Evolutionary conservation across 768 basidiomycete species (phyloP).

Genomic region (Clitopilus passeckerianus): DNA sequence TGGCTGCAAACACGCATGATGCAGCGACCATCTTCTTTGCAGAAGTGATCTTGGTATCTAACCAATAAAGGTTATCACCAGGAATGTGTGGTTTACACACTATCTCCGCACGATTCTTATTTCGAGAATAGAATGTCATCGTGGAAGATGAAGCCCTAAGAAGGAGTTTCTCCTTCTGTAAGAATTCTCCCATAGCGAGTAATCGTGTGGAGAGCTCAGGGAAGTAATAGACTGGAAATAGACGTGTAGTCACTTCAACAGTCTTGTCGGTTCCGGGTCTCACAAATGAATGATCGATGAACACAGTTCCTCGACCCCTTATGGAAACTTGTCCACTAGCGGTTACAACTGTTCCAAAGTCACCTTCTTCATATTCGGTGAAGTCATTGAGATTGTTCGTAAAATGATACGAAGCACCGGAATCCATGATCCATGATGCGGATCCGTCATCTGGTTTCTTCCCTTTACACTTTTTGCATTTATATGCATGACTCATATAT

Average conservation of each 20-base stretch:
- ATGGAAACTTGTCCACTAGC: not conserved
- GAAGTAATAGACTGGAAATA: not conserved
- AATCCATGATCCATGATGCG: too few species aligned
- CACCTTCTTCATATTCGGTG: not conserved
- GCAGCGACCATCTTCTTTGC: too few species aligned
- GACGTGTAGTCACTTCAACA: not conserved
- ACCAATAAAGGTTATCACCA: not conserved
- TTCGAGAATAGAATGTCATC: not conserved
- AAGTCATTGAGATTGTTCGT: not conserved
- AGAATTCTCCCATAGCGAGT: not conserved
- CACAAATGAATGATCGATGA: not conserved
- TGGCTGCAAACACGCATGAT: too few species aligned
- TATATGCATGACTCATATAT: too few species aligned
- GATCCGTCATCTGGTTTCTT: too few species aligned
- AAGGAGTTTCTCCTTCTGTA: not conserved
- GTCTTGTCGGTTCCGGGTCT: not conserved
- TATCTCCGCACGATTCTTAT: not conserved
- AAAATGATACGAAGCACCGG: too few species aligned
- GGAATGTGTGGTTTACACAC: not conserved
- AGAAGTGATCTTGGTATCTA: not conserved
- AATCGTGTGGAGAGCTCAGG: not conserved
- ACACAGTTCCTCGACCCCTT: not conserved
- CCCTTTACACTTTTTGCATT: not conserved
- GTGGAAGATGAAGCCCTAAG: not conserved
- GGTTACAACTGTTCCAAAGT: not conserved